Evolutionary conservation across 768 basidiomycete species (phyloP), one percentile per base, ranked within the genome.

Genomic region (Russula virescens): DNA sequence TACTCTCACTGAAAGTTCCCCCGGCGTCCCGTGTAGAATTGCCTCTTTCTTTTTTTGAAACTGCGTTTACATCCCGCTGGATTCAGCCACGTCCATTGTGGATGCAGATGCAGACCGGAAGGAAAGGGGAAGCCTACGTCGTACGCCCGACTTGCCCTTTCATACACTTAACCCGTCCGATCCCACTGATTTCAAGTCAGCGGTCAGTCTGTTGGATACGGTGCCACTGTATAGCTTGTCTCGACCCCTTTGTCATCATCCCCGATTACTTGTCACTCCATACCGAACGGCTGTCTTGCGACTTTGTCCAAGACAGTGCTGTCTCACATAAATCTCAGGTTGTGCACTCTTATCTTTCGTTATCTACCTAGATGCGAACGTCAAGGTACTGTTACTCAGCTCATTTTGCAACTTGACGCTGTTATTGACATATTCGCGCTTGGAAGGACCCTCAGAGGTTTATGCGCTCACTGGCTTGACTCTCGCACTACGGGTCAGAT

Each of bases 61-160:
- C 43, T 56, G 55, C 55, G 46, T 56, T 56, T 56, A 9, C 25
- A n/a, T 45, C 28, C 55, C 13, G 2, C 8, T 42, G n/a, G 13
- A 7, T 16, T 2, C 0, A 0, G 2, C 0, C 2, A 3, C 13
- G 2, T 23, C 19, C 14, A 11, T 28, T 21, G 43, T 18, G 40
- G 55, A 14, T 34, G 28, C 1, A 18, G 31, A 46, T 56, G 55
- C 43, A 56, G 43, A 34, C n/a, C 8, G 43, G 28, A 56, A 56
- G 43, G 55, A 45, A 31, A 56, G 19, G 55, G 55, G 55, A 56
- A 56, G 55, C 43, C 28, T 56, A 28, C 43, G 25, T 54, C 16
- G 23, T 54, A 10, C 53, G 53, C 23, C 25, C 23, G 9, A 10
- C 19, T 2, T 18, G 9, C 53, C 53, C 7, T n/a, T 21, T 18